Percentiles rank a stretch among this genome's conserved stretches.
Conservation (phyloP, 2,329 filamentous ascomycete species). For the Alternaria rosae region DNA sequence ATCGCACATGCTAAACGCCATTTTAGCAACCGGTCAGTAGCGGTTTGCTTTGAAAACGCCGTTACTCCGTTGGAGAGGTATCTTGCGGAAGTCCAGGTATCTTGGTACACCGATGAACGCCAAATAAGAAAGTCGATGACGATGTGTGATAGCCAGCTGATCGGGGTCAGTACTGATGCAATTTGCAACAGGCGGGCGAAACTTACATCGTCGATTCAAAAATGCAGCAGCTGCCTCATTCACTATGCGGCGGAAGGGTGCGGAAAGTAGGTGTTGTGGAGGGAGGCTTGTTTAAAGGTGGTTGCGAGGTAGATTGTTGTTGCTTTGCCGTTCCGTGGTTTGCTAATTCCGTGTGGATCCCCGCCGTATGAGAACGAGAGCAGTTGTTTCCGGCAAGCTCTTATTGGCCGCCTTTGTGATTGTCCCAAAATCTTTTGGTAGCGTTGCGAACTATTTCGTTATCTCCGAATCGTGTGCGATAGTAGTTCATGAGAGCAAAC, state of each 20-base stretch:
- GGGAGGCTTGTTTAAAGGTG: background rate
- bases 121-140: conserved; percentile 8
- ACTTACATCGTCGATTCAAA: conserved; percentile 8
- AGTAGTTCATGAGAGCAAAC: conserved; percentile 88
- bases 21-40: conserved; percentile 19
- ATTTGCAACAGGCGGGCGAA: background rate
- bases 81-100: conserved; percentile 21
- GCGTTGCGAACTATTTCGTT: conserved; percentile 59
- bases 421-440: conserved; percentile 65
- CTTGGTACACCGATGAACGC: conserved; percentile 14
- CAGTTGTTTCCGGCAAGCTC: background rate
- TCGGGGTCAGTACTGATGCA: background rate
- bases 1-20: conserved; percentile 24
- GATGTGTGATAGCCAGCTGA: conserved; percentile 9
- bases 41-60: conserved; percentile 28
- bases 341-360: background rate
- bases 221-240: background rate
- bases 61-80: conserved; percentile 42
- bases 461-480: conserved; percentile 70
- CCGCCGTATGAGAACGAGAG: conserved; percentile 3
- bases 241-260: background rate
- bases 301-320: background rate
- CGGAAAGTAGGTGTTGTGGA: background rate
- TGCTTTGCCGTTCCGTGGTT: background rate
- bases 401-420: conserved; percentile 47